These are phyloP conservation scores for Parietichytrium sp. DNA, from an alignment of 108 stramenopile genomes.

Conservation along the genomic window DNA sequence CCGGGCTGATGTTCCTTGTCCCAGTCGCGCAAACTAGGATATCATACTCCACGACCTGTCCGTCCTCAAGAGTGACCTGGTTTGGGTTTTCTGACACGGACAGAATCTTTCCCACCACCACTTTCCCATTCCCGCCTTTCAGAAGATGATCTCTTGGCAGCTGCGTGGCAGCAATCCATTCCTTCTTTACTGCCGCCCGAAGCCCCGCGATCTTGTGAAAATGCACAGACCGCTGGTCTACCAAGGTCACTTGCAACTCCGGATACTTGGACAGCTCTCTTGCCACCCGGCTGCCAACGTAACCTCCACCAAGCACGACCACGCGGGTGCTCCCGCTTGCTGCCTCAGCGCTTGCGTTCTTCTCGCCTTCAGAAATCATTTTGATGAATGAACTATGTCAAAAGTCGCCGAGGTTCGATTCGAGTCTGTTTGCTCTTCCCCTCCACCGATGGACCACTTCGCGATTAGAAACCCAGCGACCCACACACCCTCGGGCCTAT, in stretches of 20 bases:
- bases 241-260: conserved; percentile 47
- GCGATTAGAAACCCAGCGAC: too few relatives aligned
- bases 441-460: too few relatives aligned
- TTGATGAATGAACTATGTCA: too few relatives aligned
- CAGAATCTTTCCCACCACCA: not conserved
- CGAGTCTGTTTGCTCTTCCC: too few relatives aligned
- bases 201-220: conserved; percentile 46
- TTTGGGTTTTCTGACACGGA: not conserved
- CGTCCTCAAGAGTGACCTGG: not conserved
- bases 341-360: too few relatives aligned
- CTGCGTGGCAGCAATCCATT: not conserved
- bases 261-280: conserved; percentile 40
- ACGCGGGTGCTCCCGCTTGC: too few relatives aligned
- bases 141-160: conserved; percentile 44
- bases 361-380: too few relatives aligned
- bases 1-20: not conserved
- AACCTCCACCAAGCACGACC: conserved; percentile 37
- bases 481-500: too few relatives aligned
- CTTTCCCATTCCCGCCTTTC: not conserved
- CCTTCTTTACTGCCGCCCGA: conserved; percentile 44
- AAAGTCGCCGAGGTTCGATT: too few relatives aligned
- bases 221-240: conserved; percentile 37
- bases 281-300: conserved; percentile 46
- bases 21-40: not conserved
- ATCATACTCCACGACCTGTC: not conserved